Evolutionary conservation across 2,329 filamentous ascomycete genomes (phyloP).

Genomic region (Tolypocladium ovalisporum): DNA sequence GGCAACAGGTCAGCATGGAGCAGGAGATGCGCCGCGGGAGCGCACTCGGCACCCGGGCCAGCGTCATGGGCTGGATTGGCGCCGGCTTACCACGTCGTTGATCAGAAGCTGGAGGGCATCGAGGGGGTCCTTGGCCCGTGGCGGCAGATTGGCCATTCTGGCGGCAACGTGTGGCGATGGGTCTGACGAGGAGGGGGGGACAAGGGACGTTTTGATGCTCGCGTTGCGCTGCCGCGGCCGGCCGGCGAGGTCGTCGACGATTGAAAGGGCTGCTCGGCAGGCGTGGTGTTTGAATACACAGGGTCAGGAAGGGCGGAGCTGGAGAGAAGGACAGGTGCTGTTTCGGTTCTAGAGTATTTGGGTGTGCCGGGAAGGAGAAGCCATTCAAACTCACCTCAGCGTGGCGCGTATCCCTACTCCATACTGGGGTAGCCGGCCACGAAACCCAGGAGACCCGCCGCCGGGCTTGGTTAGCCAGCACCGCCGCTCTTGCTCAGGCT

Average conservation of each 20-base stretch:
- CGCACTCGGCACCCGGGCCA: background rate
- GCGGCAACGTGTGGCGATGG: background rate
- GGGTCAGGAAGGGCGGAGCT: background rate
- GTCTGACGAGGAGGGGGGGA: background rate
- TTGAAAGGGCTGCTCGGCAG: background rate
- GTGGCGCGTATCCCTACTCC: background rate
- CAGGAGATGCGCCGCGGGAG: background rate
- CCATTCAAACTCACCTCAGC: background rate
- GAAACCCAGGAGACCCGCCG: too few relatives aligned
- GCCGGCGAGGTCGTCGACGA: background rate
- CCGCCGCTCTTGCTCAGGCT: too few relatives aligned
- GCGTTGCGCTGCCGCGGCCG: background rate
- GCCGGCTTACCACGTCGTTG: slow-evolving; percentile 41
- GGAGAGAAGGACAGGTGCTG: background rate
- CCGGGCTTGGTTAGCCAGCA: too few relatives aligned
- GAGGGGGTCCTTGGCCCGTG: slow-evolving; percentile 26
- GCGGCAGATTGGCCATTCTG: slow-evolving; percentile 17
- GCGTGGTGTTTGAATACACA: background rate
- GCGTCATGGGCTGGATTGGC: background rate
- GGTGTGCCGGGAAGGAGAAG: background rate
- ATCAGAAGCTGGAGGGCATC: slow-evolving; percentile 41
- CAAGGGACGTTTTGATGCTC: background rate
- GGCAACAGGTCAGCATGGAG: background rate
- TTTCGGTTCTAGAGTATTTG: background rate
- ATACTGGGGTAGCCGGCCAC: too few relatives aligned